Percentiles rank a stretch among this genome's conserved stretches.
Evolutionary conservation across 2,329 filamentous ascomycete species (phyloP).

Genomic region (Fusarium miscanthi): DNA sequence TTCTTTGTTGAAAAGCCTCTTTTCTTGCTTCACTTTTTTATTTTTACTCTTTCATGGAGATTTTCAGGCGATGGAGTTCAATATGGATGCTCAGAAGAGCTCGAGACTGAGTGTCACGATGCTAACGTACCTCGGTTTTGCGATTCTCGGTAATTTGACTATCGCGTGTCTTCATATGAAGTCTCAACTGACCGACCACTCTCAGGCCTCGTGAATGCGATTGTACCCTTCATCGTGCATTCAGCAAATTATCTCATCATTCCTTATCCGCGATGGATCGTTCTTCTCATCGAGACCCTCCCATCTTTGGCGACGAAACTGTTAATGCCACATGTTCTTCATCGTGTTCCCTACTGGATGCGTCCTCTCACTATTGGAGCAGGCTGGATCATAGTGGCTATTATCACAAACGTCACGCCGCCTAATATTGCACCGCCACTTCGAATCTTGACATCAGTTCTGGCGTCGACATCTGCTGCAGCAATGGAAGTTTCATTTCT

Average conservation of each 20-base stretch:
- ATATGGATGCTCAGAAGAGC: constrained; percentile 6
- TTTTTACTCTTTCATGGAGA: not conserved
- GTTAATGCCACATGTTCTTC: constrained; percentile 44
- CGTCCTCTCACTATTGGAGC: constrained; percentile 43
- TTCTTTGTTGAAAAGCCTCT: not conserved
- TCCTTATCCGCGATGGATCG: constrained; percentile 48
- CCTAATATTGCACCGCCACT: constrained; percentile 50
- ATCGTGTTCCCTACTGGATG: constrained; percentile 44
- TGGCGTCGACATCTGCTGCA: constrained; percentile 47
- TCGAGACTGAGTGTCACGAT: constrained; percentile 18
- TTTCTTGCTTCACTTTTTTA: not conserved
- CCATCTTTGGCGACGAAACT: constrained; percentile 48
- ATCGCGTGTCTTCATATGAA: not conserved
- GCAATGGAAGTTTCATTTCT: constrained; percentile 50
- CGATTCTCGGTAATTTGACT: constrained; percentile 38
- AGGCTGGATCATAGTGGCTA: constrained; percentile 46
- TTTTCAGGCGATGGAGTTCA: not conserved
- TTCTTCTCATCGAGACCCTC: constrained; percentile 48
- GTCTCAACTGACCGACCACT: constrained; percentile 17
- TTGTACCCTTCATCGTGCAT: constrained; percentile 48
- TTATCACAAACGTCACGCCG: constrained; percentile 45
- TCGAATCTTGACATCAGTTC: constrained; percentile 44
- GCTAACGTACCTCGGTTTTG: constrained; percentile 43
- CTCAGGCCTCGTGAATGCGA: constrained; percentile 47
- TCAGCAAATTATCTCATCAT: constrained; percentile 52